phyloP scores from a whole-genome alignment of 116 monocot species.

The Cymodocea nodosa region DNA sequence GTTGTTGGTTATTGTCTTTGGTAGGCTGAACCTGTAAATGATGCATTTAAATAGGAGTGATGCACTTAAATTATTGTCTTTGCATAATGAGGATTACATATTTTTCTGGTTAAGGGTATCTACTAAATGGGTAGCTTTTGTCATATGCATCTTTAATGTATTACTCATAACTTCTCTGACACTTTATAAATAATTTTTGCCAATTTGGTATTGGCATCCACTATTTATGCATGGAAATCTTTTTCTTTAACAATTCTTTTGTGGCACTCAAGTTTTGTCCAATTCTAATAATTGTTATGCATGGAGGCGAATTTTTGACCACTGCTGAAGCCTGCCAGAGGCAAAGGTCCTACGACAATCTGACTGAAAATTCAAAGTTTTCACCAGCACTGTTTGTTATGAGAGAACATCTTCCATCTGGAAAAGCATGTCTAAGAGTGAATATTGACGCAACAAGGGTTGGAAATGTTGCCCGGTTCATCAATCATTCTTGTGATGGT shows the following conservation, averaged over 20 bases:
- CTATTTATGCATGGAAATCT: not conserved
- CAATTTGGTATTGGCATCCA: too few relatives aligned
- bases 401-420: conserved; percentile 90
- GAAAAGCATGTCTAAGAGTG: conserved; percentile 63
- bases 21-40: too few relatives aligned
- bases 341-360: conserved; percentile 44
- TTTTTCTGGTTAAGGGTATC: too few relatives aligned
- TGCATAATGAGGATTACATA: too few relatives aligned
- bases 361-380: conserved; percentile 15
- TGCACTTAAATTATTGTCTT: too few relatives aligned
- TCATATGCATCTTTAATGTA: too few relatives aligned
- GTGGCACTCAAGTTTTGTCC: not conserved
- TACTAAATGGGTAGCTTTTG: too few relatives aligned
- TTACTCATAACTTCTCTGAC: too few relatives aligned
- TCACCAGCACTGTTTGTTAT: conserved; percentile 72
- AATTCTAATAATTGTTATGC: not conserved
- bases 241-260: not conserved
- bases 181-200: too few relatives aligned
- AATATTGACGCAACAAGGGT: conserved; percentile 78
- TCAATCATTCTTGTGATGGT: conserved; percentile 89
- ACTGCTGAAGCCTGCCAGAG: conserved; percentile 55
- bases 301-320: conserved; percentile 58
- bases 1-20: too few relatives aligned
- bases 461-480: conserved; percentile 76
- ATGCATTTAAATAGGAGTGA: too few relatives aligned